Base-by-base conservation (phyloP, 768 basidiomycete genomes). In the Kwoniella sp. region DNA sequence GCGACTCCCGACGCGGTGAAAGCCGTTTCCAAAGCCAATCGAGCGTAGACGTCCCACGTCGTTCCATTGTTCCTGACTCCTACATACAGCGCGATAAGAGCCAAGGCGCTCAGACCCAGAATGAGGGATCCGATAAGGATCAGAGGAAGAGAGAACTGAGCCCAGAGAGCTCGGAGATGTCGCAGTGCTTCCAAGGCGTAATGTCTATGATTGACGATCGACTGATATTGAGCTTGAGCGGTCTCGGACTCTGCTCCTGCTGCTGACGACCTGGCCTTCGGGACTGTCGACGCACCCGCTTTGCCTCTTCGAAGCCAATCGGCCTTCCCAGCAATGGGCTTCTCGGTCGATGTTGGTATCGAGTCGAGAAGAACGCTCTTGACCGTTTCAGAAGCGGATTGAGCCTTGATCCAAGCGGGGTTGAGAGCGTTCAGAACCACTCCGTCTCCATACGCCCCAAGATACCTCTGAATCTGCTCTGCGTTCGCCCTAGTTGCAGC, bases 121-220 rank as follows among this genome's bases (percentile, higher is more conserved):
- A 91, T 80, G 0, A 79, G 70, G 11, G 95, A 79, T 0, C 95
- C 96, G 28, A 89, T 82, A 3, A 82, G 79, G 85, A 98, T 97
- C 15, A 91, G 83, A 1, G 86, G 73, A 2, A 89, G 83, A 69
- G 93, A 91, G 84, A 99, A 98, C 73, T 92, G 91, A 0, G 96
- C 95, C 96, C 96, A 99, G 60, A 97, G 87, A 13, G 85, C 81
- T 7, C 94, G 89, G 74, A 94, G 94, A 1, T 85, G 85, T 0
- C 84, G 82, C 34, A 93, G 84, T 4, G 90, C 87, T 17, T 84
- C 77, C 9, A 87, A 84, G 13, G 86, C 87, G 74, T 87, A 92
- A 20, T 84, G 81, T 54, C 84, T 72, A 54, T 79, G 73, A 17
- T 66, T 59, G 4, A 41, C 51, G 29, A 79, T 62, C 5, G 78